A percentile compares a stretch with the other conserved stretches of the same genome.
Evolutionary conservation across 1,284 basidiomycete species (phyloP).

Genomic region (Papiliotrema nemorosa): DNA sequence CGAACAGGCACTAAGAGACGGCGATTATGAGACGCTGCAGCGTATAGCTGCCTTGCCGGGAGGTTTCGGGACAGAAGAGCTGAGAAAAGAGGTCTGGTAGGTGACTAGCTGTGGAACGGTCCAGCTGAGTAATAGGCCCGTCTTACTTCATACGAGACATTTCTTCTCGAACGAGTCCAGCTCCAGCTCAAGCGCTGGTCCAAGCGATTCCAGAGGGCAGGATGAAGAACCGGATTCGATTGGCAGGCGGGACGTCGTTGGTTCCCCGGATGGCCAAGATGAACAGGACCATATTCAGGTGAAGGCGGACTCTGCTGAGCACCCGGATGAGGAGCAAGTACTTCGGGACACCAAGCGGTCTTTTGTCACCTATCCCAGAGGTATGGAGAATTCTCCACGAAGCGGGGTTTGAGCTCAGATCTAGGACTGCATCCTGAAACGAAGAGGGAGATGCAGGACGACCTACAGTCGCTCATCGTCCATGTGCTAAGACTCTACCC

Average conservation of each 20-base stretch:
- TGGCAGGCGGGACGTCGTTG: no score
- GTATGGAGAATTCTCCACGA: constrained; percentile 51
- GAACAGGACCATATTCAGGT: background rate
- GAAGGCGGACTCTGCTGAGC: constrained; percentile 46
- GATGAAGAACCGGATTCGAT: background rate
- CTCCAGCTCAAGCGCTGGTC: background rate
- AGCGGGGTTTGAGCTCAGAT: background rate
- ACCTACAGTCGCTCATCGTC: constrained; percentile 70
- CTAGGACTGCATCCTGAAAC: constrained; percentile 24
- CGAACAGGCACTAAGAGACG: constrained; percentile 26
- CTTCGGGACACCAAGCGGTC: constrained; percentile 79
- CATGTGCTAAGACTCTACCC: constrained; percentile 69
- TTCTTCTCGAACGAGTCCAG: background rate
- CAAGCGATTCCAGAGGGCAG: no score
- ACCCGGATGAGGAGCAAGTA: constrained; percentile 80
- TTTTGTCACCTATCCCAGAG: constrained; percentile 82
- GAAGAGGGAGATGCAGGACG: constrained; percentile 59
- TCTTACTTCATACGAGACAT: constrained; percentile 18
- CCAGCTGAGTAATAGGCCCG: constrained; percentile 23
- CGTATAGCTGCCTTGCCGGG: constrained; percentile 40
- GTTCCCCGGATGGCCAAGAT: background rate
- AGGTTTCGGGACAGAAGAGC: constrained; percentile 39
- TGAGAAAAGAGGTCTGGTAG: constrained; percentile 41
- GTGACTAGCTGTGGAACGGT: constrained; percentile 12
- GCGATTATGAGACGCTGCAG: constrained; percentile 30